Percentiles rank a stretch among this genome's conserved stretches.
phyloP scores from a whole-genome alignment of 345 rosid genomes.

The Aquilaria malaccensis region DNA sequence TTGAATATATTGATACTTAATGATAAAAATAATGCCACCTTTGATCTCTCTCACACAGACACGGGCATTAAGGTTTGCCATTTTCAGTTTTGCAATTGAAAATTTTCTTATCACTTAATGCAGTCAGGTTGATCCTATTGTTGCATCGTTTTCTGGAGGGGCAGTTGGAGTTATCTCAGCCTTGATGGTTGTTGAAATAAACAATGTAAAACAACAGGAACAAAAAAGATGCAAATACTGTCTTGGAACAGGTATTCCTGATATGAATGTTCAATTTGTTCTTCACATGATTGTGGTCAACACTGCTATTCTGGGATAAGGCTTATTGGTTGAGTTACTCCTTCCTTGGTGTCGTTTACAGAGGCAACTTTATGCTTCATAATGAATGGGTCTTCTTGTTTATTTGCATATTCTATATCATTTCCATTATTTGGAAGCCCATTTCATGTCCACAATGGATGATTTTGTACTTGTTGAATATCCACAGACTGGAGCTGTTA shows the following conservation, averaged over 20 bases:
- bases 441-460: no score
- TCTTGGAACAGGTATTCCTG: slow-evolving; percentile 76
- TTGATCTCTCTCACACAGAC: no score
- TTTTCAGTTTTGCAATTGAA: slow-evolving; percentile 3
- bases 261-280: slow-evolving; percentile 1
- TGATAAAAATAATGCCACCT: no score
- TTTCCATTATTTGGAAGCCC: no score
- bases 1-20: no score
- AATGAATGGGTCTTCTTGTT: not conserved
- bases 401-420: no score
- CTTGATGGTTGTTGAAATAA: slow-evolving; percentile 93
- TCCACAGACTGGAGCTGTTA: no score
- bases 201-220: slow-evolving; percentile 94
- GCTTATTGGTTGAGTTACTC: not conserved
- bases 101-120: slow-evolving; percentile 18
- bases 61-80: no score
- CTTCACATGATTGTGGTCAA: not conserved
- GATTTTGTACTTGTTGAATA: no score
- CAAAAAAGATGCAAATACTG: slow-evolving; percentile 97
- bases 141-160: slow-evolving; percentile 98
- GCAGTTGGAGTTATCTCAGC: slow-evolving; percentile 97
- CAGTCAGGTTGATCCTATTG: slow-evolving; percentile 95
- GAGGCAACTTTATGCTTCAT: not conserved
- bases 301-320: no score
- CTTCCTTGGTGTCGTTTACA: not conserved